These are phyloP conservation scores for Pythium sukuiense DNA, from an alignment of 352 stramenopile genomes.

Conservation along the genomic window DNA sequence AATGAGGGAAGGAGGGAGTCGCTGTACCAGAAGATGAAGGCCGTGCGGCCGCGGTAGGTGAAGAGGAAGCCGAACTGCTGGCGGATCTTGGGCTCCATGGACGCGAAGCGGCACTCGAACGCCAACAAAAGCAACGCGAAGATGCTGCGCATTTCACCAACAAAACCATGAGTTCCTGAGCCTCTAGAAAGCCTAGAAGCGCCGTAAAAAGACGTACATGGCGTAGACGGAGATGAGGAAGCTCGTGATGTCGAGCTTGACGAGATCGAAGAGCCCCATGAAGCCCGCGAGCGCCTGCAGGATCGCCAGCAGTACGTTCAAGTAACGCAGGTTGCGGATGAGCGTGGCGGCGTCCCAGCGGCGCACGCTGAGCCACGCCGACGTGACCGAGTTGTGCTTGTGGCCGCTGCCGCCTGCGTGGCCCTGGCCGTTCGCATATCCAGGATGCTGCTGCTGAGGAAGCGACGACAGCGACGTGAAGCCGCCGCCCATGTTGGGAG, in stretches of 20 bases:
- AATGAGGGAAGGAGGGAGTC: background rate
- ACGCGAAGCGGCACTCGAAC: constrained; percentile 87
- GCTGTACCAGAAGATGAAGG: constrained; percentile 79
- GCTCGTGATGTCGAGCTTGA: constrained; percentile 83
- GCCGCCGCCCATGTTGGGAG: constrained; percentile 6
- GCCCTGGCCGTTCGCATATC: constrained; percentile 16
- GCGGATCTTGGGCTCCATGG: constrained; percentile 86
- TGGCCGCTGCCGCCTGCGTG: constrained; percentile 10
- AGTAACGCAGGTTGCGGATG: constrained; percentile 81
- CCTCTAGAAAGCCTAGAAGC: too few species aligned
- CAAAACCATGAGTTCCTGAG: too few species aligned
- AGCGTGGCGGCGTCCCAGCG: constrained; percentile 66
- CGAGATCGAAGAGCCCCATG: constrained; percentile 82
- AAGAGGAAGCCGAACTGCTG: constrained; percentile 88
- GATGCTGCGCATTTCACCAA: constrained; percentile 38
- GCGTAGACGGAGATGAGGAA: constrained; percentile 87
- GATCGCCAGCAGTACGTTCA: constrained; percentile 79
- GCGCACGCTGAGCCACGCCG: constrained; percentile 40
- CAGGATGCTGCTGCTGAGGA: constrained; percentile 21
- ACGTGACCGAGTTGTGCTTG: constrained; percentile 20
- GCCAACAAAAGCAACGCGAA: constrained; percentile 81
- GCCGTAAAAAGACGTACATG: constrained; percentile 47
- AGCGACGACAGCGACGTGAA: constrained; percentile 32
- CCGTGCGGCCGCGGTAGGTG: constrained; percentile 81
- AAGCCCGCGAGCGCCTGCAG: constrained; percentile 83